Conservation (phyloP, 2,329 filamentous ascomycete genomes). For the Dactylellina haptotyla region DNA sequence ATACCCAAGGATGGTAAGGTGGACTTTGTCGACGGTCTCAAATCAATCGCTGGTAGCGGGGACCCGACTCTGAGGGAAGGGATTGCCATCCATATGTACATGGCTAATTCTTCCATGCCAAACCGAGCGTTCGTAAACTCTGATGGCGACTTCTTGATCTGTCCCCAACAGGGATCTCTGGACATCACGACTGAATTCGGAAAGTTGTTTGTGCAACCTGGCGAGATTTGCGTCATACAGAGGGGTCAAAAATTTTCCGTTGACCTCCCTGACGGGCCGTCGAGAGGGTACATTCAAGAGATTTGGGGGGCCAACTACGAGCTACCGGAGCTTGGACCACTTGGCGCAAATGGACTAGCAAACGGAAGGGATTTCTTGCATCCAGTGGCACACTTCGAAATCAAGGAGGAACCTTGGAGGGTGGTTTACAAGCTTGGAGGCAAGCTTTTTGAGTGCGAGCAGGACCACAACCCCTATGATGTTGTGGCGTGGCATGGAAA, state of each 20-base stretch:
- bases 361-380: conserved; percentile 73
- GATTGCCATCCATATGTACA: conserved; percentile 66
- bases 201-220: conserved; percentile 71
- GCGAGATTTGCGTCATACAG: conserved; percentile 75
- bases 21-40: conserved; percentile 65
- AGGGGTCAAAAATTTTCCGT: conserved; percentile 73
- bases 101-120: conserved; percentile 65
- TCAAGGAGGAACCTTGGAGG: conserved; percentile 67
- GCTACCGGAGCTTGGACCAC: conserved; percentile 73
- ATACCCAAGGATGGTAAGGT: conserved; percentile 60
- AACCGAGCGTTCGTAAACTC: conserved; percentile 66
- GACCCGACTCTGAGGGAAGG: conserved; percentile 67
- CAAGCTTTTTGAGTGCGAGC: conserved; percentile 70
- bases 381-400: conserved; percentile 66
- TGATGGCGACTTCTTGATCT: conserved; percentile 74
- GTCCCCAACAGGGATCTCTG: conserved; percentile 72
- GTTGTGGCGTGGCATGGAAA: conserved; percentile 79
- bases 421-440: conserved; percentile 72
- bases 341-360: conserved; percentile 74
- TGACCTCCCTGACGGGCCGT: conserved; percentile 69
- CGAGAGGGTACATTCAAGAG: conserved; percentile 74
- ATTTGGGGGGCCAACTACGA: conserved; percentile 73
- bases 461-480: conserved; percentile 75
- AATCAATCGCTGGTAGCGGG: conserved; percentile 66
- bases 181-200: conserved; percentile 77